A percentile compares a stretch with the other conserved stretches of the same genome.
phyloP scores from a whole-genome alignment of 2,329 filamentous ascomycete species.

The Pestalotiopsis sp. region DNA sequence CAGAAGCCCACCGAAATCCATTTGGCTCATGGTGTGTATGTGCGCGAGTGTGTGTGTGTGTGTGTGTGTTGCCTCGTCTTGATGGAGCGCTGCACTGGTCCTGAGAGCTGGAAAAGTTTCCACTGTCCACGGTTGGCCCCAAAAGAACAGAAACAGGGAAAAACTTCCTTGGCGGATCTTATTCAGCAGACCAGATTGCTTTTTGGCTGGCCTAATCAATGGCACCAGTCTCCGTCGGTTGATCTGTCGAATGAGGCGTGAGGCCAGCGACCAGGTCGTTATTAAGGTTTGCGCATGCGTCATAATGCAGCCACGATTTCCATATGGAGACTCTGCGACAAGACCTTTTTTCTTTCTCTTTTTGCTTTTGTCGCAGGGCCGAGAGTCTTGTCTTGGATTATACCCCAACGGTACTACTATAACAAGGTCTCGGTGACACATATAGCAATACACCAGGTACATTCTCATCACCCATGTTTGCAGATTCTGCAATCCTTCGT shows the following conservation, averaged over 20 bases:
- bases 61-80: too few species aligned
- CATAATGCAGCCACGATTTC: slow-evolving; percentile 2
- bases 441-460: neutral
- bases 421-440: neutral
- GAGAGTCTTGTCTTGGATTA: neutral
- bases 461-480: neutral
- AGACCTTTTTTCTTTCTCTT: neutral
- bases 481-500: neutral
- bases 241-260: neutral
- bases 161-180: neutral
- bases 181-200: neutral
- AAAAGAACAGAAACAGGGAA: neutral
- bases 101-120: neutral
- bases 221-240: neutral
- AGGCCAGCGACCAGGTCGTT: neutral
- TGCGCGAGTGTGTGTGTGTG: too few species aligned
- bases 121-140: neutral
- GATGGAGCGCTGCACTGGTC: too few species aligned
- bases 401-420: neutral
- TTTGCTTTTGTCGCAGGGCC: too few species aligned
- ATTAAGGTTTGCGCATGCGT: slow-evolving; percentile 1
- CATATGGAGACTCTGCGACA: neutral
- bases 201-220: neutral
- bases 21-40: neutral
- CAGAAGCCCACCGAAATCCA: neutral